Evolutionary conservation across 148 eudicot species (phyloP).

Genomic region (Pouteria glomerata): DNA sequence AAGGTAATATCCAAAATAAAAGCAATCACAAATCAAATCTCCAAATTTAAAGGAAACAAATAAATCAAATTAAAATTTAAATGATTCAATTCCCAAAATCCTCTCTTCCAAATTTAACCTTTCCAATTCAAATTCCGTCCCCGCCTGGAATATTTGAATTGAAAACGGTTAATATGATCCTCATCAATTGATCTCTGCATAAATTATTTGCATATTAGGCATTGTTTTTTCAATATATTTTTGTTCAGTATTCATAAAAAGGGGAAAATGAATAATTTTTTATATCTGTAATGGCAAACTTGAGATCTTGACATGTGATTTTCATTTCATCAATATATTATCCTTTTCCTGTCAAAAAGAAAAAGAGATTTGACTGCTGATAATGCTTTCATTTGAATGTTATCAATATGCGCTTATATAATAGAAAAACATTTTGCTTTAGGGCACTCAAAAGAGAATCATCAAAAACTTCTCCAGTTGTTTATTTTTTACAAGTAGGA

Average conservation of each 20-base stretch:
- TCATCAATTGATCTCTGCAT: too few relatives aligned
- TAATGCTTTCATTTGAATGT: neutral
- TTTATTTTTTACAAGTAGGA: neutral
- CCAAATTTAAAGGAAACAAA: too few relatives aligned
- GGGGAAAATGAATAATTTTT: neutral
- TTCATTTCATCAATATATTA: neutral
- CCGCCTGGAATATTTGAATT: too few relatives aligned
- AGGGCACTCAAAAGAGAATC: neutral
- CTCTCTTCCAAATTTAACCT: too few relatives aligned
- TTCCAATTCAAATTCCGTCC: too few relatives aligned
- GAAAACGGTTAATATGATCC: too few relatives aligned
- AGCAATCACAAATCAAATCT: too few relatives aligned
- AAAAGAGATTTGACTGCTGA: neutral
- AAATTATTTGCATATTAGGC: too few relatives aligned
- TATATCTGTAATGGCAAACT: neutral
- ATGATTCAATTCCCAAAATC: too few relatives aligned
- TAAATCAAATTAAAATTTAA: too few relatives aligned
- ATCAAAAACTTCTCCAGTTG: neutral
- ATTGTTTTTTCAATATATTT: neutral
- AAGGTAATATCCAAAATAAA: too few relatives aligned
- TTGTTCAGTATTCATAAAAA: neutral
- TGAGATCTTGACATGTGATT: neutral
- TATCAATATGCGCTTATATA: neutral
- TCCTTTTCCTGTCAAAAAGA: neutral
- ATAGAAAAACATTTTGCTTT: neutral